Evolutionary conservation across 768 basidiomycete genomes (phyloP).

Genomic region (Lactarius vividus): DNA sequence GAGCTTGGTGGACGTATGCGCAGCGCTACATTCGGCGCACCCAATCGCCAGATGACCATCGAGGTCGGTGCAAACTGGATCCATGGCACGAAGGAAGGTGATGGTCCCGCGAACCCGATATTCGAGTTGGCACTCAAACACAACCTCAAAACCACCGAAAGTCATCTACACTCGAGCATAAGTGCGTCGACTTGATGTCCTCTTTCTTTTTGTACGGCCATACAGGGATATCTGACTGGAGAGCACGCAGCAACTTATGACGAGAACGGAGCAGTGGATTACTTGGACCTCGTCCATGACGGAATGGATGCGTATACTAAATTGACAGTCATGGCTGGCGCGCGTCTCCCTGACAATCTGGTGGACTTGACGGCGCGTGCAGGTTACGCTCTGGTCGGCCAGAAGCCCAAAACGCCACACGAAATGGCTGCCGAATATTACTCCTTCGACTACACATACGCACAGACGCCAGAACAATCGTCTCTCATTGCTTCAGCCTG

Average conservation of each 20-base stretch:
- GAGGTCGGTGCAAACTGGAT: constrained; percentile 44
- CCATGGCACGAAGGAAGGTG: constrained; percentile 42
- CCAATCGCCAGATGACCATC: constrained; percentile 39
- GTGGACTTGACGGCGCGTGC: constrained; percentile 51
- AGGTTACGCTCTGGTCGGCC: constrained; percentile 48
- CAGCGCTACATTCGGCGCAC: constrained; percentile 40
- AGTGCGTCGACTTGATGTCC: constrained; percentile 37
- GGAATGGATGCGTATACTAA: constrained; percentile 40
- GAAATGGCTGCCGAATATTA: constrained; percentile 58
- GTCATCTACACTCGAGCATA: constrained; percentile 33
- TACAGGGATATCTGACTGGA: neutral
- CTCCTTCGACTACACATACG: constrained; percentile 49
- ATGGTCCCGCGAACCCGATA: constrained; percentile 55
- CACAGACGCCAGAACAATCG: constrained; percentile 55
- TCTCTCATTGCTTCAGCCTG: constrained; percentile 56
- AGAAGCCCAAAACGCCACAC: constrained; percentile 44
- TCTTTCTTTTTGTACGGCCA: neutral
- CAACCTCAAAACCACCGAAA: constrained; percentile 43
- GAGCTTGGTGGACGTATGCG: constrained; percentile 59
- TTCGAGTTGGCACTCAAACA: constrained; percentile 51
- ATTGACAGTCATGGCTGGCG: constrained; percentile 43
- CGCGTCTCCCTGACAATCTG: constrained; percentile 38
- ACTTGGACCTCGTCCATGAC: constrained; percentile 42
- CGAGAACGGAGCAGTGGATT: constrained; percentile 45
- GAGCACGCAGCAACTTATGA: constrained; percentile 47